Evolutionary conservation across 768 basidiomycete genomes (phyloP).

Genomic region (Lentinula sp.): DNA sequence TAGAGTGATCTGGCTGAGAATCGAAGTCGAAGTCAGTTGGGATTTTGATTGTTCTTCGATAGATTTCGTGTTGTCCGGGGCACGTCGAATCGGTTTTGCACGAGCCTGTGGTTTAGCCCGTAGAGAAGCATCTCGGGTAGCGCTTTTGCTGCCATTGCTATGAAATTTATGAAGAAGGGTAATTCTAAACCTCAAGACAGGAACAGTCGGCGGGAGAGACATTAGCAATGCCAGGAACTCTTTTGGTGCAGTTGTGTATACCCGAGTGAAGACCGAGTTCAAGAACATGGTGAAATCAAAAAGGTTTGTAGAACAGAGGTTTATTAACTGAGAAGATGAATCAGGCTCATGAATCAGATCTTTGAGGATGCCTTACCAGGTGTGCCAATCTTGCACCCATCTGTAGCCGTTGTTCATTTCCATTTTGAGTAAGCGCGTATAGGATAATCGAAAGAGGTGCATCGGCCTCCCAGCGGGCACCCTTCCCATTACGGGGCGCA

Average conservation of each 20-base stretch:
- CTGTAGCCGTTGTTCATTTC: constrained; percentile 2
- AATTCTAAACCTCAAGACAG: constrained; percentile 33
- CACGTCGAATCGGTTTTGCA: constrained; percentile 8
- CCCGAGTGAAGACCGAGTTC: constrained; percentile 26
- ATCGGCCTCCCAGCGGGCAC: constrained; percentile 50
- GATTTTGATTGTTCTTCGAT: constrained; percentile 9
- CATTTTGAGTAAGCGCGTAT: background rate
- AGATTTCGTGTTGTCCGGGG: background rate
- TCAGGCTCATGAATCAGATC: background rate
- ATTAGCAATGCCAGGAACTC: constrained; percentile 23
- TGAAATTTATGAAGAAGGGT: constrained; percentile 32
- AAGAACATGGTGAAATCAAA: constrained; percentile 31
- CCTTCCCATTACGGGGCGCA: constrained; percentile 37
- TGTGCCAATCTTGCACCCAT: constrained; percentile 14
- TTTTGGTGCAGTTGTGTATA: constrained; percentile 17
- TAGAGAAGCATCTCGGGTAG: constrained; percentile 14
- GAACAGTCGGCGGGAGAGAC: constrained; percentile 24
- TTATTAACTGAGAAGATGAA: constrained; percentile 26
- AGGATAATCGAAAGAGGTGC: constrained; percentile 30
- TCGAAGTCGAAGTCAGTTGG: constrained; percentile 18
- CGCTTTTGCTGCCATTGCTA: constrained; percentile 15
- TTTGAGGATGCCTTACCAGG: constrained; percentile 15
- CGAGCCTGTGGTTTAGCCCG: constrained; percentile 25
- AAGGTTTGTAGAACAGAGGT: constrained; percentile 28
- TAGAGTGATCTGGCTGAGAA: constrained; percentile 19